Evolutionary conservation across 495 filamentous ascomycete species (phyloP), one percentile per base, ranked within the genome.

Genomic region (Chlorociboria aeruginascens): DNA sequence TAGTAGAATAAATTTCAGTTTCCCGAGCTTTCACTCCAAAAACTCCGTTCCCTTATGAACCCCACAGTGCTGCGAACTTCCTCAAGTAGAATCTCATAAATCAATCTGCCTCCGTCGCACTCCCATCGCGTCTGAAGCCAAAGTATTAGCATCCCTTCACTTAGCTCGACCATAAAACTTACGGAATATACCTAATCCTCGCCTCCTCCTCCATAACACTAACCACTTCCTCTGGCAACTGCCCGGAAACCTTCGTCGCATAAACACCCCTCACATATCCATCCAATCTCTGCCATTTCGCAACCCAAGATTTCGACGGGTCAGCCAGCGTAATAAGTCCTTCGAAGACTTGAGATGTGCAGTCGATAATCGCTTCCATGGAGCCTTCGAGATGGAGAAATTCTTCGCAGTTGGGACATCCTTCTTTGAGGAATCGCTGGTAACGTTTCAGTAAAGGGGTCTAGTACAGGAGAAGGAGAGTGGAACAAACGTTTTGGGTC

Each of bases 381-480:
- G 81, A 83, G 57, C 83, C 82, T 49, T 76, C 71, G 55, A 96
- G 81, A 60, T 85, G 76, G 40, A 97, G 80, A 68, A 92, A 85
- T 40, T 80, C 79, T 59, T 95, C 89, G 73, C 92, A 98, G 69
- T 98, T 98, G 33, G 92, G 92, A 58, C 92, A 98, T 54, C 92
- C 92, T 59, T 86, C 76, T 52, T 76, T 74, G 54, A 81, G 71
- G 70, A 93, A 94, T 68, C 78, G 76, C 85, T 90, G 31, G 32
- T 28, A 34, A n/a, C 16, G 54, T 37, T 4, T 40, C 28, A 40
- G 32, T 41, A 8, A 17, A 11, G 40, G 38, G n/a, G n/a, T n/a
- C n/a, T n/a, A n/a, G 46, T 39, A 39, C n/a, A 48, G 54, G 43
- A 8, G 32, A 43, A 28, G 40, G 14, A 30, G 48, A 42, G 29